These are phyloP conservation scores for Pisolithus microcarpus DNA, from an alignment of 768 basidiomycete species.

Conservation along the genomic window DNA sequence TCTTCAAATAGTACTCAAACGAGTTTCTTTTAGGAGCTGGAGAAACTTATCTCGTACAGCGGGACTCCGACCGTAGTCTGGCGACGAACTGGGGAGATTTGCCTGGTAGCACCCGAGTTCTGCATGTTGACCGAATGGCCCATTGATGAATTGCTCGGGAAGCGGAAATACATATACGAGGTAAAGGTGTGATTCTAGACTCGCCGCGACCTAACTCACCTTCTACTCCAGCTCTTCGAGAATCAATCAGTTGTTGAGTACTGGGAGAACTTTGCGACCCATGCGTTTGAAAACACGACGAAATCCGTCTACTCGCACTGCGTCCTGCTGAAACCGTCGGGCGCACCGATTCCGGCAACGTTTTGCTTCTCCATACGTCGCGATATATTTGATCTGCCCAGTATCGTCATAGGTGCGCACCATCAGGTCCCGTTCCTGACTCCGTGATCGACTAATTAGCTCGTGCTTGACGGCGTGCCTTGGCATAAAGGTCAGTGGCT, in stretches of 20 bases:
- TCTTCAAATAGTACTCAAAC: constrained; percentile 3
- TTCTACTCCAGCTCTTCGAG: constrained; percentile 67
- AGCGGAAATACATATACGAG: constrained; percentile 41
- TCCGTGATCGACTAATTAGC: constrained; percentile 1
- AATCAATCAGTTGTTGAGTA: constrained; percentile 93
- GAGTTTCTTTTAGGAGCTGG: constrained; percentile 55
- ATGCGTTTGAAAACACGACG: constrained; percentile 96
- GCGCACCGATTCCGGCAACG: constrained; percentile 80
- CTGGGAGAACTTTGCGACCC: constrained; percentile 94
- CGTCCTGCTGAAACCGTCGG: constrained; percentile 77
- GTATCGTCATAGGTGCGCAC: constrained; percentile 73
- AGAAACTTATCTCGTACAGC: constrained; percentile 94
- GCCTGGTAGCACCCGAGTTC: constrained; percentile 94
- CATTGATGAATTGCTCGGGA: constrained; percentile 67
- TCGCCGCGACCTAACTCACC: constrained; percentile 8
- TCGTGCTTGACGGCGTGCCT: background rate
- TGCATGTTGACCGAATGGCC: constrained; percentile 90
- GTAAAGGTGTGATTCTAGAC: constrained; percentile 18
- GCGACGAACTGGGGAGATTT: constrained; percentile 97
- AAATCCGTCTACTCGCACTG: constrained; percentile 93
- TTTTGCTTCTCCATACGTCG: constrained; percentile 95
- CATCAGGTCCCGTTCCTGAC: background rate
- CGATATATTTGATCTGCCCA: constrained; percentile 86
- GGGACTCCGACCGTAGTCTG: constrained; percentile 97
- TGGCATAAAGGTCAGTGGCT: constrained; percentile 73